Evolutionary conservation across 208 protist genomes (phyloP).

Genomic region (Porcisia hertigi): DNA sequence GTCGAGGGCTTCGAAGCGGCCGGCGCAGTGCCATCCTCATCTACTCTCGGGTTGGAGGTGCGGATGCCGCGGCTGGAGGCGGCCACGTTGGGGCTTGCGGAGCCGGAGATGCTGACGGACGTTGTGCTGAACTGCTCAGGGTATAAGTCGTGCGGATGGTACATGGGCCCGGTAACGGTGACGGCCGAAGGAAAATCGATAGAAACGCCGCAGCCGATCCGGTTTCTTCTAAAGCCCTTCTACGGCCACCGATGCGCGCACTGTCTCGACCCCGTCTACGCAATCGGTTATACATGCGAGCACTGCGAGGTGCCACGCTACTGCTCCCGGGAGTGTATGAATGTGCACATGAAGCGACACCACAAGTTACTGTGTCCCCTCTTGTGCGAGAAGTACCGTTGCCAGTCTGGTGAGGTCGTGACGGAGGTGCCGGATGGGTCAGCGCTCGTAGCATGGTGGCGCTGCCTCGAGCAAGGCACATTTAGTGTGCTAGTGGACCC

Average conservation of each 20-base stretch:
- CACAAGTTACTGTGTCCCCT: constrained; percentile 78
- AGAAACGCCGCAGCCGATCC: constrained; percentile 49
- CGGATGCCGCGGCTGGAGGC: constrained; percentile 77
- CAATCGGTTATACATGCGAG: constrained; percentile 76
- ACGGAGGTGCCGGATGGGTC: constrained; percentile 67
- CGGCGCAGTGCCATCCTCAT: constrained; percentile 23
- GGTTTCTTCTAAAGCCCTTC: constrained; percentile 76
- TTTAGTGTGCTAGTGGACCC: constrained; percentile 81
- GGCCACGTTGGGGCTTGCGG: constrained; percentile 54
- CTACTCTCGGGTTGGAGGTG: constrained; percentile 70
- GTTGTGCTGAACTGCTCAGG: constrained; percentile 80
- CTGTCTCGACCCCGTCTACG: constrained; percentile 88
- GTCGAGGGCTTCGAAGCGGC: constrained; percentile 33
- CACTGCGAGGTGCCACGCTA: constrained; percentile 81
- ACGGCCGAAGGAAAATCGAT: constrained; percentile 40
- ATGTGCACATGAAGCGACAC: constrained; percentile 61
- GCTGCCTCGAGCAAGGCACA: constrained; percentile 58
- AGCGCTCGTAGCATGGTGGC: constrained; percentile 82
- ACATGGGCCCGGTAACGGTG: constrained; percentile 65
- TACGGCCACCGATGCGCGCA: constrained; percentile 71
- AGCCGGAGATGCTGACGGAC: constrained; percentile 55
- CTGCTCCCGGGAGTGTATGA: constrained; percentile 78
- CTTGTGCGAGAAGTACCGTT: constrained; percentile 61
- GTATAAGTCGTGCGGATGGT: constrained; percentile 75
- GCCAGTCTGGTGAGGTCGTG: constrained; percentile 60